Evolutionary conservation across 116 monocot species (phyloP).

Genomic region (Posidonia oceanica): DNA sequence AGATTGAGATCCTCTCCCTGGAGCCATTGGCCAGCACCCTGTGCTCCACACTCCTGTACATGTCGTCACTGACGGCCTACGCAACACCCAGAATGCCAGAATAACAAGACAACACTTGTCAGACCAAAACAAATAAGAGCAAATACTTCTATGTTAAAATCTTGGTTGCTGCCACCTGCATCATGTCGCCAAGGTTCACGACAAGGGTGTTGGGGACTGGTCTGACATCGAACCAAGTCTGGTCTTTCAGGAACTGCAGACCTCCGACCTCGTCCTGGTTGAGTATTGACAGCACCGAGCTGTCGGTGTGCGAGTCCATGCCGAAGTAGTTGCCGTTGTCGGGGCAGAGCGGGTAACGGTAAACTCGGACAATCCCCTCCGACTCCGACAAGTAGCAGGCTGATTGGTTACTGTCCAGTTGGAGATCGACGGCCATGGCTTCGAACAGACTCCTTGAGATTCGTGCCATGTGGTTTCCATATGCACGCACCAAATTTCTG

Average conservation of each 20-base stretch:
- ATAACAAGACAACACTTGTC: no score
- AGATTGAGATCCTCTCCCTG: constrained; percentile 35
- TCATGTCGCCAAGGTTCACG: constrained; percentile 55
- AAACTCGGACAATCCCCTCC: constrained; percentile 22
- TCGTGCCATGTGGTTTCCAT: constrained; percentile 31
- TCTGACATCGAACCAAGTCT: constrained; percentile 26
- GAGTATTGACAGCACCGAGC: constrained; percentile 43
- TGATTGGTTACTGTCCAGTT: constrained; percentile 3
- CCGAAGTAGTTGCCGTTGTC: constrained; percentile 13
- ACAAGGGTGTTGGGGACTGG: constrained; percentile 30
- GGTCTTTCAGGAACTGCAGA: constrained; percentile 28
- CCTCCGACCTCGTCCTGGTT: constrained; percentile 38
- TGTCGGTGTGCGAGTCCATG: constrained; percentile 58
- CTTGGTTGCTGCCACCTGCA: constrained; percentile 16
- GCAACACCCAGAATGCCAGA: neutral
- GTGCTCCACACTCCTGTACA: constrained; percentile 37
- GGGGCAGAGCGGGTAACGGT: constrained; percentile 43
- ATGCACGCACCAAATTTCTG: constrained; percentile 24
- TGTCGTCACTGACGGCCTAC: constrained; percentile 45
- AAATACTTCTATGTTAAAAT: no score
- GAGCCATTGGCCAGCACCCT: constrained; percentile 26
- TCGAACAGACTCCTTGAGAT: constrained; percentile 36
- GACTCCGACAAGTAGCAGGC: constrained; percentile 22
- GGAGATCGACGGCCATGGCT: constrained; percentile 22
- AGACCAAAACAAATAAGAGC: no score